Conservation (phyloP, 805 yeast species). For the Metschnikowia cubensis region DNA sequence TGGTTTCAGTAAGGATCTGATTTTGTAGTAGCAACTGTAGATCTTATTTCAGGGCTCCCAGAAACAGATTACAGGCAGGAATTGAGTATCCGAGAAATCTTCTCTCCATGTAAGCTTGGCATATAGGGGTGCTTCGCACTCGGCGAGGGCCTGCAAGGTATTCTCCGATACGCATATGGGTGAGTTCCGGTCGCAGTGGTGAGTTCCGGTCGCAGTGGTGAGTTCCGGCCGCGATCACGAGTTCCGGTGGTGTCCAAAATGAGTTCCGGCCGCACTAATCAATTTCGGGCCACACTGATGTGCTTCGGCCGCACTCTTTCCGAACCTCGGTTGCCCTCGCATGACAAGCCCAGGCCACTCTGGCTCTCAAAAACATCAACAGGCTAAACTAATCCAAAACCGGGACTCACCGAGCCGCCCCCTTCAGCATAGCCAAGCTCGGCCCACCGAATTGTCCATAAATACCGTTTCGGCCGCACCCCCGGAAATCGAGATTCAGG, state of each 20-base stretch:
- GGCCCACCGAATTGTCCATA: background rate
- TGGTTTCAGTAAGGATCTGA: background rate
- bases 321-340: no score
- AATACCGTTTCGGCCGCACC: background rate
- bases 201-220: background rate
- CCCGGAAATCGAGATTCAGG: background rate
- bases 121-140: background rate
- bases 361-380: no score
- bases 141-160: background rate
- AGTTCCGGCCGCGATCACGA: background rate
- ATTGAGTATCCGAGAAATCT: no score
- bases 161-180: background rate
- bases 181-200: background rate
- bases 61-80: no score
- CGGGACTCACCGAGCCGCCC: no score
- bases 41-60: no score
- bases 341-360: no score
- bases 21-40: background rate
- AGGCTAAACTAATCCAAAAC: no score
- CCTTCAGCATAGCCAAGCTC: no score
- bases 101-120: background rate
- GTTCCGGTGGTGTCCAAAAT: background rate
- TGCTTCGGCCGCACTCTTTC: background rate
- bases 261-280: background rate
- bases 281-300: background rate